Conservation (phyloP, 352 stramenopile genomes). For the Pythium vanterpoolii region DNA sequence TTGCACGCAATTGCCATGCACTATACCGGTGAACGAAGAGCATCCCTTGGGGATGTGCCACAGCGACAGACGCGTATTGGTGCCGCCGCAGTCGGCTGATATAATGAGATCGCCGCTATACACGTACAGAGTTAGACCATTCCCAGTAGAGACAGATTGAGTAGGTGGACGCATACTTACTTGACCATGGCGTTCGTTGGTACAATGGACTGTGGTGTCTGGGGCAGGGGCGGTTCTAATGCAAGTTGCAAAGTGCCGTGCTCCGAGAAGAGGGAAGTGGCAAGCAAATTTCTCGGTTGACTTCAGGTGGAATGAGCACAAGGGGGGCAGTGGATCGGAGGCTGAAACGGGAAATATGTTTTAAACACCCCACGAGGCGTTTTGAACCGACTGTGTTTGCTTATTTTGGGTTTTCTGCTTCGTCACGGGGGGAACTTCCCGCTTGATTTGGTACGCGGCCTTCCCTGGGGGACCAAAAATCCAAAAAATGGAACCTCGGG, state of each 20-base stretch:
- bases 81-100: conserved; percentile 95
- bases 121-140: neutral
- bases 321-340: neutral
- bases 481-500: neutral
- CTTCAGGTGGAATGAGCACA: neutral
- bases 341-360: neutral
- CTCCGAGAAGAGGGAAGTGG: neutral
- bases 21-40: conserved; percentile 51
- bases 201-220: neutral
- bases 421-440: neutral
- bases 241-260: neutral
- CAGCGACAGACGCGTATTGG: conserved; percentile 94
- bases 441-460: too few species aligned
- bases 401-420: neutral
- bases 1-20: neutral
- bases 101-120: conserved; percentile 66
- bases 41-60: conserved; percentile 74
- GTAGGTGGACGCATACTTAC: neutral
- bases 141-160: neutral
- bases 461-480: neutral
- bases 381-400: too few species aligned
- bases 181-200: neutral
- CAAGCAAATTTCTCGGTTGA: neutral
- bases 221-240: neutral
- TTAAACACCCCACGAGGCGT: neutral